These are phyloP conservation scores for Oehlia diaphana DNA, from an alignment of 192 early-diverging fungal genomes.

Conservation along the genomic window DNA sequence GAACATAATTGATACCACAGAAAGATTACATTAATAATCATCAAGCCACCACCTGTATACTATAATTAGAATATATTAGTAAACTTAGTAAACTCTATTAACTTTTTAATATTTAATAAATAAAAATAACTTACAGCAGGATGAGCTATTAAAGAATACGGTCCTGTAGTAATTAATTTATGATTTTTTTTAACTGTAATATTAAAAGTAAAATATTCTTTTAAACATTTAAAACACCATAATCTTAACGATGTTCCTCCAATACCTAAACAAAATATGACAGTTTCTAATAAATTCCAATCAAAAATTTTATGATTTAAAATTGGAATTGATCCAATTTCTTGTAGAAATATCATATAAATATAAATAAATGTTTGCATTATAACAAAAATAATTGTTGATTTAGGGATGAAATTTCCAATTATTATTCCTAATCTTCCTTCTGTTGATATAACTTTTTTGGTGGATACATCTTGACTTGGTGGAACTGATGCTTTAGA, in stretches of 20 bases:
- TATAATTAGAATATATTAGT: neutral
- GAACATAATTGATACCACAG: neutral
- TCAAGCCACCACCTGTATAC: neutral
- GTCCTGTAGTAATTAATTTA: conserved; percentile 19
- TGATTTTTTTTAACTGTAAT: neutral
- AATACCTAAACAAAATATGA: neutral
- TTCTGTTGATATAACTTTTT: no score
- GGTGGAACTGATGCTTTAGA: no score
- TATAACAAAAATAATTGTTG: neutral
- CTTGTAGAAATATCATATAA: conserved; percentile 18
- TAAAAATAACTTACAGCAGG: conserved; percentile 3
- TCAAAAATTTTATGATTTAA: neutral
- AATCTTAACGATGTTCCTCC: conserved; percentile 6
- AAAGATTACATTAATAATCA: neutral
- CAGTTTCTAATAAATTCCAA: neutral
- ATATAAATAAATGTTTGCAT: conserved; percentile 1
- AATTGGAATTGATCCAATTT: neutral
- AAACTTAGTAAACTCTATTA: no score
- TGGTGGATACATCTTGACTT: no score
- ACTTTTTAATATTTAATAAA: no score
- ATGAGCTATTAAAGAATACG: conserved; percentile 22
- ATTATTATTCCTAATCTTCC: no score
- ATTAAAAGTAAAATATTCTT: conserved; percentile 22
- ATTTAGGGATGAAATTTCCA: no score
- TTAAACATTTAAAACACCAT: conserved; percentile 16